Evolutionary conservation across 345 rosid species (phyloP), one percentile per base, ranked within the genome.

Genomic region (Psidium friedrichsthalianum): DNA sequence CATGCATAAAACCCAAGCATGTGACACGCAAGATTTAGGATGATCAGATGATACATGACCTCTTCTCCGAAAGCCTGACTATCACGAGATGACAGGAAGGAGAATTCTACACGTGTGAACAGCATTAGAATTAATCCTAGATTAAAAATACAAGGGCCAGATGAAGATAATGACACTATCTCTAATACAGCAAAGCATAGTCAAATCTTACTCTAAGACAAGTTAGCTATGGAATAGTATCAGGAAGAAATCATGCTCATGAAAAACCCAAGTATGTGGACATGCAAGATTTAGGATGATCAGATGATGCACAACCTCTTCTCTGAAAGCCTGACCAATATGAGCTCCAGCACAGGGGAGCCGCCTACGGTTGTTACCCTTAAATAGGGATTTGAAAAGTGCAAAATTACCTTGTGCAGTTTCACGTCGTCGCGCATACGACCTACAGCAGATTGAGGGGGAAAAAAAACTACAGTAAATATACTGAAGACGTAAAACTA

Each of bases 291-390:
- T 29, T 49, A 49, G 57, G 53, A 25, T 47, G 57, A 76, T 82
- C 27, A 11, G 80, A 86, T 83, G 80, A 40, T 58, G 55, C 40
- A 74, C 85, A 85, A 96, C 99, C 98, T 95, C 99, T 84, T 96
- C 95, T 88, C 99, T 92, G 86, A 94, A 96, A 83, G 98, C 99
- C 93, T 95, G 98, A 27, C 99, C 2, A 36, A 36, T 36, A 36
- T 36, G 36, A 36, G 36, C 36, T 36, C 36, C 36, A 36, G 36
- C 36, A 36, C 36, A 3, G 36, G n/a, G n/a, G n/a, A n/a, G n/a
- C n/a, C n/a, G n/a, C n/a, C n/a, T n/a, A n/a, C n/a, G n/a, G n/a
- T n/a, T n/a, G n/a, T n/a, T n/a, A n/a, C n/a, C n/a, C n/a, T n/a
- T n/a, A n/a, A n/a, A n/a, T n/a, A n/a, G n/a, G 36, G 36, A 36